Percentiles rank a stretch among this genome's conserved stretches.
Conservation (phyloP, 768 basidiomycete genomes). For the Suillus decipiens region DNA sequence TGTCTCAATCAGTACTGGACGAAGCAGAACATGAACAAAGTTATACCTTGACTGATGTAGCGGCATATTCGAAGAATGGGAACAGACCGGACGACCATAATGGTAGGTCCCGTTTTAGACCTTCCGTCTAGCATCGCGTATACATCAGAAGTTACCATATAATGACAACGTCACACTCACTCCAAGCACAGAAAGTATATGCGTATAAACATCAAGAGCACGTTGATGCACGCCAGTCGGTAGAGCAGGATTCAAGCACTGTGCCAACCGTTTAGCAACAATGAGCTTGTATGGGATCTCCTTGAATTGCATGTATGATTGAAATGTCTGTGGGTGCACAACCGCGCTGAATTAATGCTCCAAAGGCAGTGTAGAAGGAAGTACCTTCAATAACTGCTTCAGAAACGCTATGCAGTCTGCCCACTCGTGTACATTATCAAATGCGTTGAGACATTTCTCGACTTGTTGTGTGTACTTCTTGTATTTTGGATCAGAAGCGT, state of each 20-base stretch:
- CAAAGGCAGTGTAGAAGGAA: conserved; percentile 10
- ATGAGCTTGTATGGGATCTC: conserved; percentile 94
- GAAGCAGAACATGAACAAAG: conserved; percentile 10
- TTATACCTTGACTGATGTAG: conserved; percentile 93
- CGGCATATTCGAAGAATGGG: conserved; percentile 98
- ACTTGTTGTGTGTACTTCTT: conserved; percentile 93
- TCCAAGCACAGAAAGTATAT: conserved; percentile 89
- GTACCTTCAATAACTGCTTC: conserved; percentile 88
- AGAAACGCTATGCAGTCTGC: conserved; percentile 98
- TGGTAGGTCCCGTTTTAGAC: conserved; percentile 80
- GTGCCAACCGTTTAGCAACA: conserved; percentile 92
- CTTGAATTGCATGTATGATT: conserved; percentile 91
- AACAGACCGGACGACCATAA: conserved; percentile 97
- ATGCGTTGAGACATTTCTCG: conserved; percentile 89
- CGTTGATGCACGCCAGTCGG: conserved; percentile 97
- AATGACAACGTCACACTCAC: conserved; percentile 46
- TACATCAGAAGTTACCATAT: conserved; percentile 13
- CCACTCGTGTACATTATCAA: conserved; percentile 98
- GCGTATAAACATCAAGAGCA: conserved; percentile 91
- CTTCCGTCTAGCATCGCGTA: conserved; percentile 63
- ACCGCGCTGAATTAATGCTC: conserved; percentile 8
- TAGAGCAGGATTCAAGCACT: conserved; percentile 96
- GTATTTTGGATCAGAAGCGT: conserved; percentile 86
- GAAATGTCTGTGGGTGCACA: conserved; percentile 68
- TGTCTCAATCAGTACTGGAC: conserved; percentile 29